Evolutionary conservation across 768 basidiomycete genomes (phyloP).

Genomic region (Dacryopinax spathularia): DNA sequence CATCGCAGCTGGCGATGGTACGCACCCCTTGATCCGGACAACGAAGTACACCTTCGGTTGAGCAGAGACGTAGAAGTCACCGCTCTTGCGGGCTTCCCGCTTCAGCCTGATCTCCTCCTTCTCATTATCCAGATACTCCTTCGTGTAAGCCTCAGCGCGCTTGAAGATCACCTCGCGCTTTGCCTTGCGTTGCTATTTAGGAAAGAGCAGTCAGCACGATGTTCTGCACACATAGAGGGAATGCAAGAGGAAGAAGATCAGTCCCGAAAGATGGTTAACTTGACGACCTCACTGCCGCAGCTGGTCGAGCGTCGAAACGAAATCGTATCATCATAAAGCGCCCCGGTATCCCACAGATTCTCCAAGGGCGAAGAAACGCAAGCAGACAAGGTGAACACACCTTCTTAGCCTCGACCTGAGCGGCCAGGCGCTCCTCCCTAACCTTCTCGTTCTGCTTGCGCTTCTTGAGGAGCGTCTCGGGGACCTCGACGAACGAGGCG

Average conservation of each 20-base stretch:
- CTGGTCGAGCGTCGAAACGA: slow-evolving; percentile 67
- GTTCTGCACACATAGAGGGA: slow-evolving; percentile 11
- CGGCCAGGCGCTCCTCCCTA: slow-evolving; percentile 79
- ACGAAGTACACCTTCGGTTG: slow-evolving; percentile 98
- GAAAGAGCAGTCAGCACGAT: slow-evolving; percentile 5
- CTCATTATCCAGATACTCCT: slow-evolving; percentile 88
- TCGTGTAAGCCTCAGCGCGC: slow-evolving; percentile 94
- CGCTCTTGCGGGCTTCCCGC: slow-evolving; percentile 77
- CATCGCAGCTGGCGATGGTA: slow-evolving; percentile 10
- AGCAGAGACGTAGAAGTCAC: slow-evolving; percentile 95
- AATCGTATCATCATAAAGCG: slow-evolving; percentile 75
- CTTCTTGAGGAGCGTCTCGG: slow-evolving; percentile 99
- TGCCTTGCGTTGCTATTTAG: slow-evolving; percentile 58
- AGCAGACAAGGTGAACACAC: slow-evolving; percentile 32
- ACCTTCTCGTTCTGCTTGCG: slow-evolving; percentile 96
- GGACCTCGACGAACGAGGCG: slow-evolving; percentile 58
- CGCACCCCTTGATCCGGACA: slow-evolving; percentile 89
- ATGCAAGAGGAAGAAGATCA: slow-evolving; percentile 30
- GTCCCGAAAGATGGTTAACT: slow-evolving; percentile 95
- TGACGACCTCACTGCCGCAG: slow-evolving; percentile 55
- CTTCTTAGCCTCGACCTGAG: slow-evolving; percentile 76
- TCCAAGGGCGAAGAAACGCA: background rate
- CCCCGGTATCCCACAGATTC: slow-evolving; percentile 1
- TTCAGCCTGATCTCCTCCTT: slow-evolving; percentile 92
- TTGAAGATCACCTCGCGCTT: slow-evolving; percentile 98